Conservation (phyloP, 257 asterid genomes). For the Jaltomata sinuosa region DNA sequence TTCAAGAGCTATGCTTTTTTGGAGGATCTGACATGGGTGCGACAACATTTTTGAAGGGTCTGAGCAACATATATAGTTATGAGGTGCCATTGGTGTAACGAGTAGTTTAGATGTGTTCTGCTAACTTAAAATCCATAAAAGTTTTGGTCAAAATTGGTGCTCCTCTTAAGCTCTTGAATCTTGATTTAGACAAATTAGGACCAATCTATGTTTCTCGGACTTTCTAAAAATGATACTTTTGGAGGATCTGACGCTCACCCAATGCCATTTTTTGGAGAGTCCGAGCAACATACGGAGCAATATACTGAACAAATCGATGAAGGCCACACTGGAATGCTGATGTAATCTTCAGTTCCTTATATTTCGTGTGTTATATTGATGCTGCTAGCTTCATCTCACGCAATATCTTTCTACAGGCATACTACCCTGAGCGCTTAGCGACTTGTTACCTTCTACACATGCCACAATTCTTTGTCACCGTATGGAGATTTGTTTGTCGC, state of each 20-base stretch:
- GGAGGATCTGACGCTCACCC: accelerated
- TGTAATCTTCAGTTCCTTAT: background rate
- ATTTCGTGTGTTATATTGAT: background rate
- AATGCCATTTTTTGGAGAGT: background rate
- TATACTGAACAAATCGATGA: background rate
- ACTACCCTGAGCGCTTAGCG: conserved; percentile 73
- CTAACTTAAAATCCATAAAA: background rate
- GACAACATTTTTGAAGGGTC: background rate
- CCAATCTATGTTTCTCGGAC: background rate
- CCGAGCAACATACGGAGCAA: background rate
- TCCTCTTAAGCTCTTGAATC: background rate
- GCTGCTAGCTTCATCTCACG: background rate
- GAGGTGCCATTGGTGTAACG: background rate
- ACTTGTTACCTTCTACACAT: conserved; percentile 49
- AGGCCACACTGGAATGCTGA: background rate
- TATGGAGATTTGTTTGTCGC: conserved; percentile 61
- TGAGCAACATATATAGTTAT: background rate
- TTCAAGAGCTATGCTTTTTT: background rate
- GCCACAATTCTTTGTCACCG: conserved; percentile 64
- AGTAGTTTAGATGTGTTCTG: background rate
- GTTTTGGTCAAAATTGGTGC: background rate
- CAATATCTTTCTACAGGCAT: conserved; percentile 27
- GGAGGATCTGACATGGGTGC: background rate
- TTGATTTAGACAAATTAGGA: background rate
- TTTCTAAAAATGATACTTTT: background rate